These are phyloP conservation scores for Orbilia oligospora DNA, from an alignment of 2,329 filamentous ascomycete genomes.

Conservation along the genomic window DNA sequence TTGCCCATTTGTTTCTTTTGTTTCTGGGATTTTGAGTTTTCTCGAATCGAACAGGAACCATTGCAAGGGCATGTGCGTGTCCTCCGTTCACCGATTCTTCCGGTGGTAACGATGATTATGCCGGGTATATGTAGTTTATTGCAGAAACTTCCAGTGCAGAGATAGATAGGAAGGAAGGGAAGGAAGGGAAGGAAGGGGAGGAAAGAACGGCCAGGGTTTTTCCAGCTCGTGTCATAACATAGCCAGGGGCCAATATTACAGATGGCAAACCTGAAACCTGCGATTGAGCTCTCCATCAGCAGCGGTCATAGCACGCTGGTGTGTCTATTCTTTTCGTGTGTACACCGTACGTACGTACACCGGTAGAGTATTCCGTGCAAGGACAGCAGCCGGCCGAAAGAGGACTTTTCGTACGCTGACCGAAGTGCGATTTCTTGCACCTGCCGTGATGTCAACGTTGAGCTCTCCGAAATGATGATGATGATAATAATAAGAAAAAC, in stretches of 20 bases:
- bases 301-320: constrained; percentile 48
- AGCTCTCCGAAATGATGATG: background rate
- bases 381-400: constrained; percentile 27
- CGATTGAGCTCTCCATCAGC: constrained; percentile 10
- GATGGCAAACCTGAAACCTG: constrained; percentile 48
- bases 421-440: constrained; percentile 28
- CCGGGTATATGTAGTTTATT: constrained; percentile 24
- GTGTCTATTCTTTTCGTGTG: background rate
- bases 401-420: constrained; percentile 25
- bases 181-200: background rate
- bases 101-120: constrained; percentile 34
- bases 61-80: background rate
- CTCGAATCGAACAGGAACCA: constrained; percentile 16
- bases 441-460: constrained; percentile 27
- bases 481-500: constrained; percentile 4
- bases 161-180: too few relatives aligned
- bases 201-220: constrained; percentile 25
- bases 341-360: too few relatives aligned
- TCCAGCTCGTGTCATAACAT: constrained; percentile 23
- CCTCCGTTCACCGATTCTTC: constrained; percentile 42
- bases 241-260: constrained; percentile 8
- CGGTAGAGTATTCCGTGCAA: background rate
- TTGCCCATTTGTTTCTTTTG: background rate
- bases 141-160: too few relatives aligned
- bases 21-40: constrained; percentile 12